Percentiles rank a stretch among this genome's conserved stretches.
Conservation (phyloP, 2,329 filamentous ascomycete species). For the Penicillium sp. region DNA sequence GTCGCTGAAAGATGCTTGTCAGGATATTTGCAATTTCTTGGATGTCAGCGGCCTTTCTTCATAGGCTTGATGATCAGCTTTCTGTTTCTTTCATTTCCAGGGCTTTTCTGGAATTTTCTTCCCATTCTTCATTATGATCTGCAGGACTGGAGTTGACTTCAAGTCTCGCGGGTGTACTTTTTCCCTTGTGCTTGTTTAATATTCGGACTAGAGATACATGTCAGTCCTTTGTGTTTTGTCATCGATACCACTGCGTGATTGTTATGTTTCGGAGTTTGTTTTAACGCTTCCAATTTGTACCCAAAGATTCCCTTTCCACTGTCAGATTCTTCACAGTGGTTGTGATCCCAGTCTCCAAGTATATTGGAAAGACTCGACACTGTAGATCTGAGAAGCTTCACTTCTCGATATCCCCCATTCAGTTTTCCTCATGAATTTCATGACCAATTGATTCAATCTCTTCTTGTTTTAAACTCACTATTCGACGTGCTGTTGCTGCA, state of each 20-base stretch:
- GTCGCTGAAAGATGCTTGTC: conserved; percentile 39
- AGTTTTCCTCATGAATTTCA: neutral
- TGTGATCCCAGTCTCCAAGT: neutral
- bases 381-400: neutral
- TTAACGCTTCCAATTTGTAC: neutral
- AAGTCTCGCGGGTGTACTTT: neutral
- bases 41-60: conserved; percentile 33
- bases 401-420: neutral
- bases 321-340: neutral
- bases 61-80: conserved; percentile 3
- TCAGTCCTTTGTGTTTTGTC: neutral
- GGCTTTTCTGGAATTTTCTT: neutral
- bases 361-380: neutral
- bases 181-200: neutral
- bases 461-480: no score
- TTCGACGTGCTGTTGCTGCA: no score
- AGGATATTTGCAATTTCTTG: conserved; percentile 40
- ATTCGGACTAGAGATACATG: neutral
- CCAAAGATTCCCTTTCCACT: neutral
- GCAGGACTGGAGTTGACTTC: neutral
- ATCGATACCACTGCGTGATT: neutral
- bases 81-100: conserved; percentile 1
- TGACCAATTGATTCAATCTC: no score
- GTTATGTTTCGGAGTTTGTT: neutral
- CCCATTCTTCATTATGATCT: neutral